These are phyloP conservation scores for Populus deltoides DNA, from an alignment of 345 rosid genomes.

Conservation along the genomic window DNA sequence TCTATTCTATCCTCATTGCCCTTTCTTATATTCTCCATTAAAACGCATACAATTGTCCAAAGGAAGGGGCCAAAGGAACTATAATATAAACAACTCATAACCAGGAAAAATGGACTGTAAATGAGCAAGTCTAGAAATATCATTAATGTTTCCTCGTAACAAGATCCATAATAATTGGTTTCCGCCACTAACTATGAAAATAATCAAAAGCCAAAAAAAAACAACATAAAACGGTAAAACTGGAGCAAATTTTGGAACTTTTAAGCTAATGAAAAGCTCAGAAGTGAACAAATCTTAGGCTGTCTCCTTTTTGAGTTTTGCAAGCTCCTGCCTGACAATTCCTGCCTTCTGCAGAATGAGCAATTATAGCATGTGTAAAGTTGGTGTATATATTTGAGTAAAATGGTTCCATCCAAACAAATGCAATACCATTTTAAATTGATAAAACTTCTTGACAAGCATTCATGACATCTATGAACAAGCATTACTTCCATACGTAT, in stretches of 20 bases:
- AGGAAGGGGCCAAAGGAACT: no score
- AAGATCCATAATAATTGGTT: not conserved
- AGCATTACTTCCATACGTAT: not conserved
- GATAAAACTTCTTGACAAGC: not conserved
- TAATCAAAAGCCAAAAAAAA: not conserved
- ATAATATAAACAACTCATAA: not conserved
- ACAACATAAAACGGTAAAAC: not conserved
- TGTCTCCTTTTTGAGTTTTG: slow-evolving; percentile 17
- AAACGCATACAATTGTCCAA: no score
- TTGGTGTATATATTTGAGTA: not conserved
- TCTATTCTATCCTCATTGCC: not conserved
- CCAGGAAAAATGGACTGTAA: not conserved
- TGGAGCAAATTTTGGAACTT: not conserved
- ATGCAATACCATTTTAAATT: not conserved
- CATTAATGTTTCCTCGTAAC: not conserved
- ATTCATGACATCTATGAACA: not conserved
- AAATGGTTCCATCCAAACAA: not conserved
- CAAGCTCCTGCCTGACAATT: slow-evolving; percentile 23
- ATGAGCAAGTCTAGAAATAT: not conserved
- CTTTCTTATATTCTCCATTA: no score
- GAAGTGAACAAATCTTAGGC: slow-evolving; percentile 1
- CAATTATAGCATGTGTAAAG: not conserved
- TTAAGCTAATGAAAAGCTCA: not conserved
- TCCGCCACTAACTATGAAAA: not conserved
- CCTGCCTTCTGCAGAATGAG: slow-evolving; percentile 14